These are phyloP conservation scores for Xerocomellus dryophilus DNA, from an alignment of 768 basidiomycete species.

Conservation along the genomic window DNA sequence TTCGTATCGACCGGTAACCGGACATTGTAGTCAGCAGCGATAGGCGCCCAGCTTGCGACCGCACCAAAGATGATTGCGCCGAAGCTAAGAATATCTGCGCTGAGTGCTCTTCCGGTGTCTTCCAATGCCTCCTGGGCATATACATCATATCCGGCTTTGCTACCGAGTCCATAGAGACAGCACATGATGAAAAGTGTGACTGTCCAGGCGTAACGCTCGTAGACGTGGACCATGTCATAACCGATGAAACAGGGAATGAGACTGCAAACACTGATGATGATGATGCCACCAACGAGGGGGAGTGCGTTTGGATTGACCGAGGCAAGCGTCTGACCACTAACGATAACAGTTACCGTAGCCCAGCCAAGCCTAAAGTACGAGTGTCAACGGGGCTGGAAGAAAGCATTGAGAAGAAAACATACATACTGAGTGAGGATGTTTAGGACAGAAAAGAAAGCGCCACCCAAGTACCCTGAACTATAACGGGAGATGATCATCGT, in stretches of 20 bases:
- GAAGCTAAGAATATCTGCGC: conserved; percentile 49
- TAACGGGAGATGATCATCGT: conserved; percentile 53
- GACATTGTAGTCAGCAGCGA: conserved; percentile 56
- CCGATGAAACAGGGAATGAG: conserved; percentile 47
- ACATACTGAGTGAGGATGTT: conserved; percentile 50
- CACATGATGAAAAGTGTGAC: conserved; percentile 44
- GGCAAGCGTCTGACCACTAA: conserved; percentile 51
- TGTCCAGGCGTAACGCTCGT: conserved; percentile 58
- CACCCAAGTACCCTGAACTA: conserved; percentile 48
- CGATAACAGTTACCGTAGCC: conserved; percentile 46
- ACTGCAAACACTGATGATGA: conserved; percentile 42
- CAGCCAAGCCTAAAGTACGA: conserved; percentile 42
- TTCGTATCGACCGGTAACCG: conserved; percentile 44
- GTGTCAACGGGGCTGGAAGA: not conserved
- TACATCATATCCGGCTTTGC: conserved; percentile 44
- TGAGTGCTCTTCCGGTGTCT: conserved; percentile 42
- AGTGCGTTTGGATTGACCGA: conserved; percentile 44
- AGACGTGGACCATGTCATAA: conserved; percentile 45
- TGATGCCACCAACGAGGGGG: conserved; percentile 46
- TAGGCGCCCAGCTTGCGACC: conserved; percentile 47
- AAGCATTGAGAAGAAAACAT: not conserved
- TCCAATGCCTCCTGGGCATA: conserved; percentile 41
- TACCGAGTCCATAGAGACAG: conserved; percentile 50
- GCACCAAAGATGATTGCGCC: conserved; percentile 52
- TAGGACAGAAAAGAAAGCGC: conserved; percentile 47